phyloP scores from a whole-genome alignment of 148 eudicot genomes.

The Mesembryanthemum crystallinum region DNA sequence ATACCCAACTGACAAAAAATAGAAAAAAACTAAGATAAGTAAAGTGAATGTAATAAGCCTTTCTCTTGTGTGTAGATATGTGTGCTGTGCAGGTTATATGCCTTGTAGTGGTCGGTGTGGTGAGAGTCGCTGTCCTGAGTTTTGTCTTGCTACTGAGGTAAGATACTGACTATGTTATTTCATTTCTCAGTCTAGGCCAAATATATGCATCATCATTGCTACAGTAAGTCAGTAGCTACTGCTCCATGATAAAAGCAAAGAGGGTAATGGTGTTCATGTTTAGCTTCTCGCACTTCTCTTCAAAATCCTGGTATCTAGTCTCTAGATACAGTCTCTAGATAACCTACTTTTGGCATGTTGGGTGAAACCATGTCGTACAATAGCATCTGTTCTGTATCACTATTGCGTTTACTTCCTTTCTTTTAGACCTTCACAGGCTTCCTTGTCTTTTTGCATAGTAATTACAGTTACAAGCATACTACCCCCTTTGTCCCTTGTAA shows the following conservation, averaged over 20 bases:
- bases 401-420: too few relatives aligned
- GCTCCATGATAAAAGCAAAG: neutral
- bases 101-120: conserved; percentile 99
- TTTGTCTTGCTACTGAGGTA: conserved; percentile 91
- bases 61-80: conserved; percentile 49
- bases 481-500: too few relatives aligned
- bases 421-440: too few relatives aligned
- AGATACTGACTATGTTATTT: neutral
- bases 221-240: neutral
- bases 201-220: too few relatives aligned
- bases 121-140: conserved; percentile 85
- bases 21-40: neutral
- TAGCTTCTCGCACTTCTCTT: too few relatives aligned
- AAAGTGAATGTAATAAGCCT: neutral
- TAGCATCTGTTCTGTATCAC: too few relatives aligned
- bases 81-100: conserved; percentile 91
- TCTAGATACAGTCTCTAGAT: too few relatives aligned
- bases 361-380: too few relatives aligned
- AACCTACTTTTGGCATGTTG: too few relatives aligned
- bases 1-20: neutral
- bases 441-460: too few relatives aligned
- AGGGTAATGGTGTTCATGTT: neutral
- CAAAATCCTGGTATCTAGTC: too few relatives aligned
- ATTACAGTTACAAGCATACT: too few relatives aligned
- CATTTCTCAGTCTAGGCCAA: neutral